phyloP scores from a whole-genome alignment of 2,329 filamentous ascomycete genomes.

The Thyridium curvatum region DNA sequence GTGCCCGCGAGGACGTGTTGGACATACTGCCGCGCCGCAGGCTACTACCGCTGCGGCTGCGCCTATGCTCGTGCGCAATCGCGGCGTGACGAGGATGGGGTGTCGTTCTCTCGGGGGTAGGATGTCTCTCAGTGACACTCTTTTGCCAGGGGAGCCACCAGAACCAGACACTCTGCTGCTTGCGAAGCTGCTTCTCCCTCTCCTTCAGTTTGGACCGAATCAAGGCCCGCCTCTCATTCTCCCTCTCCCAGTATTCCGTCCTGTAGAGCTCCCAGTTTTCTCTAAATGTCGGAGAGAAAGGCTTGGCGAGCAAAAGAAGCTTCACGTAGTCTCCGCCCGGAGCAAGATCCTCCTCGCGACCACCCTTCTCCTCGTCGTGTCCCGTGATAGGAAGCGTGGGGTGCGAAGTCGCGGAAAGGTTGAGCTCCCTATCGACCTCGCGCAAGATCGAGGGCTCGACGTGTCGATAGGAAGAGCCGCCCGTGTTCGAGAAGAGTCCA shows the following conservation, averaged over 20 bases:
- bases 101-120: conserved; percentile 27
- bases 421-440: conserved; percentile 54
- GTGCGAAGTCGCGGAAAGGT: conserved; percentile 34
- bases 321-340: conserved; percentile 89
- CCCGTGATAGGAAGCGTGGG: conserved; percentile 28
- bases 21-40: conserved; percentile 43
- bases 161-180: conserved; percentile 64
- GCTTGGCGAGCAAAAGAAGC: conserved; percentile 83
- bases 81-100: conserved; percentile 33
- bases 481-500: conserved; percentile 61
- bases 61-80: conserved; percentile 39
- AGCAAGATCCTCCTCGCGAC: conserved; percentile 84
- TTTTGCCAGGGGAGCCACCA: conserved; percentile 80
- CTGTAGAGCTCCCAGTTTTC: conserved; percentile 97
- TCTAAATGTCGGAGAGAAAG: conserved; percentile 88
- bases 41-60: conserved; percentile 45
- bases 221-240: conserved; percentile 80
- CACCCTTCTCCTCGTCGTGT: conserved; percentile 54
- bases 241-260: conserved; percentile 92
- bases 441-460: conserved; percentile 60
- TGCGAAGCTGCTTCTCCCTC: conserved; percentile 61
- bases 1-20: conserved; percentile 39
- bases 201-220: conserved; percentile 65
- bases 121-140: conserved; percentile 29
- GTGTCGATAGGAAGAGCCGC: conserved; percentile 66